Evolutionary conservation across 129 eudicot genomes (phyloP), one percentile per base, ranked within the genome.

Genomic region (Smallanthus sonchifolius): DNA sequence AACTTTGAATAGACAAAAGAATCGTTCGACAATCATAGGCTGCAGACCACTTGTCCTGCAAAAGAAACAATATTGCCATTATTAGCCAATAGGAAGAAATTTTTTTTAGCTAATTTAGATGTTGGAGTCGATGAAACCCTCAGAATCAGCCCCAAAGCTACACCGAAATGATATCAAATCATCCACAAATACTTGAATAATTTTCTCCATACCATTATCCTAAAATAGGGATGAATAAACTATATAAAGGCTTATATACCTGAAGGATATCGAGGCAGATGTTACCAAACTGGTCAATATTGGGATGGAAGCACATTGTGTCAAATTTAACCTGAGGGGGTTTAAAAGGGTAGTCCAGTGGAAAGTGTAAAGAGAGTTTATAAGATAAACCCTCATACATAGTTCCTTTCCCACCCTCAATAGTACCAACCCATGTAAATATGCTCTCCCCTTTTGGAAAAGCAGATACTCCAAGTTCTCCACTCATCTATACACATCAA

Each of bases 21-120:
- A 91, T 88, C 65, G 97, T 88, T 83, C 95, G 84, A 78, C 89
- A 86, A 79, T 91, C 97, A 86, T 91, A 91, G 10, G 97, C 97
- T 40, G 97, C 88, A 37, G 97, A 88, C 97, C 97, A 91, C 78
- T 91, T 88, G 73, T 91, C 97, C 97, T 91, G 85, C 67, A 86
- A 73, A 68, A 37, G 42, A 61, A 70, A 75, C 24, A 61, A 30
- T 10, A 51, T 39, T 38, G 17, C 63, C 48, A 37, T 13, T 19
- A 66, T 52, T 34, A 17, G 28, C 54, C 55, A 65, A 56, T 6
- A 11, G 1, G 48, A 30, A 77, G 57, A 10, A 43, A 40, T 17
- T 38, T 38, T 38, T 3, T n/a, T 6, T 34, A 9, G 43, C 43
- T 49, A 61, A 61, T 14, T 61, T 32, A 16, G 32, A 20, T 28